Evolutionary conservation across 371 early-diverging fungal genomes (phyloP), one percentile per base, ranked within the genome.

Genomic region (Zychaea mexicana): DNA sequence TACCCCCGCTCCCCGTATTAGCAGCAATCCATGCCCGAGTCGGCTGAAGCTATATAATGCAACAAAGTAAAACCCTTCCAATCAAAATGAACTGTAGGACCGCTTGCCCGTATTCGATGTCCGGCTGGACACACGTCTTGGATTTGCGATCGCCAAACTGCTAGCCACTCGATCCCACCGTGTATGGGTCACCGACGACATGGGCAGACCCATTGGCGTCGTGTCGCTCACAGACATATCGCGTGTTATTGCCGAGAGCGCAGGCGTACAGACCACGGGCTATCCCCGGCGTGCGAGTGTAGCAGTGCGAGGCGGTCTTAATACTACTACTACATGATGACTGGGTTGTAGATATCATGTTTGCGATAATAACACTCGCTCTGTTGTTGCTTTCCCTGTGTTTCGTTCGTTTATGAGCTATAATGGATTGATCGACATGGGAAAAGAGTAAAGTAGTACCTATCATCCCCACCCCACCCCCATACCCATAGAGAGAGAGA

Each of bases 81-180:
- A 42, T 42, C 42, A 61, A 54, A 24, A n/a, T n/a, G n/a, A n/a
- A 21, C 28, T 45, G 10, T 65, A 83, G 82, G 95, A 94, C 56
- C 83, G 85, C 8, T 77, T 87, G 19, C 93, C 95, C 0, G 90
- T 94, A 13, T 90, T 95, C 72, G 90, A 91, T 59, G 94, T 92
- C 5, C 79, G 85, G 22, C 76, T 84, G 8, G 85, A 88, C 46
- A 86, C 90, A 0, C 84, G 88, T 0, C 78, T 94, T 57, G 82
- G 88, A 6, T 85, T 86, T 19, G 83, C 91, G 0, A 76, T 94
- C 28, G 87, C 88, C 26, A 94, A 94, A 72, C 70, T 93, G 57
- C 76, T 88, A 26, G 94, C 95, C 13, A 94, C 94, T 2, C 83
- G 83, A 30, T 85, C 93, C 0, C 95, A 94, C 63, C 89, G 95